phyloP scores from a whole-genome alignment of 345 rosid genomes.

The Syzygium jambos region DNA sequence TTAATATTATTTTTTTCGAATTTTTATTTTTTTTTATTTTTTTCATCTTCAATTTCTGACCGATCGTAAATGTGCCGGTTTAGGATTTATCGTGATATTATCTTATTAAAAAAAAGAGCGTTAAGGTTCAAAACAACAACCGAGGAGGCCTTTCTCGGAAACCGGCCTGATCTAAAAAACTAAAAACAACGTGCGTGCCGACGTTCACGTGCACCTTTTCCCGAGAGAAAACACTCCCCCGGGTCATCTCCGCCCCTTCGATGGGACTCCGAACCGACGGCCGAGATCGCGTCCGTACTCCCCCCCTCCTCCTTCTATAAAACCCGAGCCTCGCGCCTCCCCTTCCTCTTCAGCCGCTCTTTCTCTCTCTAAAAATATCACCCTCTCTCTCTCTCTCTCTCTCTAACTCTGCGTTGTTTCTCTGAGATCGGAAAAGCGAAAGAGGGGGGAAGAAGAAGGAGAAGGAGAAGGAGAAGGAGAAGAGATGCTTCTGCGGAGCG shows the following conservation, averaged over 20 bases:
- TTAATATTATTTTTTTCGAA: too few species aligned
- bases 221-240: not conserved
- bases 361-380: not conserved
- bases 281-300: slow-evolving; percentile 3
- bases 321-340: not conserved
- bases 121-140: not conserved
- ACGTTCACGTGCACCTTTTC: not conserved
- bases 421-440: not conserved
- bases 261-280: slow-evolving; percentile 13
- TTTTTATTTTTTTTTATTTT: too few species aligned
- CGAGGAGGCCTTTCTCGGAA: not conserved
- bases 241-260: not conserved
- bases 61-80: too few species aligned
- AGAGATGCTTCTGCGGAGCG: slow-evolving; percentile 61
- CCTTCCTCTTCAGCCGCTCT: not conserved
- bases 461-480: too few species aligned
- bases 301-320: not conserved
- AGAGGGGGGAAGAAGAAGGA: not conserved
- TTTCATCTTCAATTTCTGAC: too few species aligned
- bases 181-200: not conserved
- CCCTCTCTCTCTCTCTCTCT: not conserved
- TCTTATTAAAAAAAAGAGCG: too few species aligned
- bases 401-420: not conserved
- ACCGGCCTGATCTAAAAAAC: not conserved
- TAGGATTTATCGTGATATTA: too few species aligned